Evolutionary conservation across 2,329 filamentous ascomycete genomes (phyloP), one percentile per base, ranked within the genome.

Genomic region (Kalaharituber pfeilii): DNA sequence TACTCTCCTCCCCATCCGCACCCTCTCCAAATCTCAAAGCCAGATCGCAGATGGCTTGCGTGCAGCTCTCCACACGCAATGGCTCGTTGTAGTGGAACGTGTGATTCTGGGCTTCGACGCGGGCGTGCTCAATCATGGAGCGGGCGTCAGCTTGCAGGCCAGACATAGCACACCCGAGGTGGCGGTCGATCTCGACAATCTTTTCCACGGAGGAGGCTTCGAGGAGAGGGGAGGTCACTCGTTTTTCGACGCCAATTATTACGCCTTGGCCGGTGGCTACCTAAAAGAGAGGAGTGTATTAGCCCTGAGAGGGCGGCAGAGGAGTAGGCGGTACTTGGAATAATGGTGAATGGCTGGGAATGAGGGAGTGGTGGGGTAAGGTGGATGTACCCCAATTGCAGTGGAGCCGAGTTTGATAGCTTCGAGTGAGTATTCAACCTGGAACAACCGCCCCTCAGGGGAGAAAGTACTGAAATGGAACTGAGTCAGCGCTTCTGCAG

Each of bases 351-450:
- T 22, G 39, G 11, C 51, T 24, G 22, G 44, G 39, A 2, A 18
- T 6, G 53, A 36, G 26, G 45, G 13, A 15, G 29, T 22, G 53
- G 51, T 69, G 33, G 39, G 36, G 20, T 25, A 30, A 26, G 53
- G 47, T 26, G 42, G n/a, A 30, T 73, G 57, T 75, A 81, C 88
- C 65, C 91, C 91, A 73, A 98, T 98, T 67, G 91, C 91, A 64
- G 91, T 98, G 66, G 86, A 94, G 64, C 91, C 91, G 63, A 96
- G 85, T 77, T 98, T 98, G 80, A 98, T 98, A 72, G 91, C 91
- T 76, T 98, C 91, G 70, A 98, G 84, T 57, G 91, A 96, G 80
- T 98, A 98, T 83, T 98, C 91, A 75, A 98, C 91, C 76, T 98
- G 91, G 79, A 98, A 98, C 71, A 98, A 85, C 72, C 91, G 91